These are phyloP conservation scores for Pseudogymnoascus sp. DNA, from an alignment of 2,329 filamentous ascomycete genomes.

Conservation along the genomic window DNA sequence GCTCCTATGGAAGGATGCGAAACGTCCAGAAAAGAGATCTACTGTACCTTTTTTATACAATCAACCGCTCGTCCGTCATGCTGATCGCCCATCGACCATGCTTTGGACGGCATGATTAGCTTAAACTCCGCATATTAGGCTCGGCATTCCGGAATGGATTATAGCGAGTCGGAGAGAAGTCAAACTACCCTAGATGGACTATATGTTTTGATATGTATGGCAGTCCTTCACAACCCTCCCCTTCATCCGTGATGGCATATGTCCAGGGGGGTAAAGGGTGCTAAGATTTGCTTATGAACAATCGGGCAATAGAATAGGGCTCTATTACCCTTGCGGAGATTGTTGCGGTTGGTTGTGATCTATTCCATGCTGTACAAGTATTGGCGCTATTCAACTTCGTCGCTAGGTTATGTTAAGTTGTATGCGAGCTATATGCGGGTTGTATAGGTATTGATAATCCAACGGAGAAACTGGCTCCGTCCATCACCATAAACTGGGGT, in stretches of 20 bases:
- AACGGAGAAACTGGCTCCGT: neutral
- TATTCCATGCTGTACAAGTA: no score
- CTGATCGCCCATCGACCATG: neutral
- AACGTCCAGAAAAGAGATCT: neutral
- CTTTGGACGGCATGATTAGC: neutral
- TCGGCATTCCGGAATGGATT: neutral
- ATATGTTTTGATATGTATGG: neutral
- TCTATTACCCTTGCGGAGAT: neutral
- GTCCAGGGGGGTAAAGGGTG: neutral
- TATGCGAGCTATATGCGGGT: neutral
- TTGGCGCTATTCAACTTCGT: neutral
- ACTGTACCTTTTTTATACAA: constrained; percentile 1
- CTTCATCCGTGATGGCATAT: neutral
- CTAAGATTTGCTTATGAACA: neutral
- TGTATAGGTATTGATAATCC: neutral
- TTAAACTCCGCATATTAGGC: neutral
- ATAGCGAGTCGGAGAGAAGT: neutral
- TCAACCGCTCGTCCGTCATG: neutral
- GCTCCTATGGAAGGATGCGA: neutral
- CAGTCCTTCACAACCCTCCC: neutral
- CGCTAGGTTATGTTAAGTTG: neutral
- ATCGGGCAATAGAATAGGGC: neutral
- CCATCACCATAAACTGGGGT: neutral
- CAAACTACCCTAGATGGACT: neutral
- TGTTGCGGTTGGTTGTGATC: neutral